Evolutionary conservation across 257 asterid species (phyloP).

Genomic region (Solanum pinnatisectum): DNA sequence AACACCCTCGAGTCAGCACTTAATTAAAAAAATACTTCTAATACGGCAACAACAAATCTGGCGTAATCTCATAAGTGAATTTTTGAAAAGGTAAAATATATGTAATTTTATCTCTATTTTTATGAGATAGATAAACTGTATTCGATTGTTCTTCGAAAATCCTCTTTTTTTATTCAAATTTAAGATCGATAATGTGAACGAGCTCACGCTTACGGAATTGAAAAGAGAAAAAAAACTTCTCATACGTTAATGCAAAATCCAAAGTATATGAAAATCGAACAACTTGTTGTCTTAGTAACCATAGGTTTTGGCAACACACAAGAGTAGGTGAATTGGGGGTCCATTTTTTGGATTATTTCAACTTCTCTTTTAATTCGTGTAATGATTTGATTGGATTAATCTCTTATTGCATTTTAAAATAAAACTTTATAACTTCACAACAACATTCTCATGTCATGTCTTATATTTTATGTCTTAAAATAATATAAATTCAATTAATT

Average conservation of each 20-base stretch:
- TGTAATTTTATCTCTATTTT: no score
- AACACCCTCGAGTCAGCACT: not conserved
- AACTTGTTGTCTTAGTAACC: not conserved
- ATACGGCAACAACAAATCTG: not conserved
- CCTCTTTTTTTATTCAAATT: accelerated
- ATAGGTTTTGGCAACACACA: not conserved
- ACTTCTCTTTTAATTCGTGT: not conserved
- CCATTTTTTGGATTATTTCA: not conserved
- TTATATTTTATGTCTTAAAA: not conserved
- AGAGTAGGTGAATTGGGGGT: not conserved
- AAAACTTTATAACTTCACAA: not conserved
- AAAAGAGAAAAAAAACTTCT: not conserved
- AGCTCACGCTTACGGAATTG: not conserved
- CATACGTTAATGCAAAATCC: not conserved
- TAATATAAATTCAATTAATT: not conserved
- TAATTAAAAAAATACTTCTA: not conserved
- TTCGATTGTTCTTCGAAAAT: accelerated
- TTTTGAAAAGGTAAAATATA: not conserved
- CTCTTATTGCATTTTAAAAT: not conserved
- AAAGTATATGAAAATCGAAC: not conserved
- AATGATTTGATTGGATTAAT: not conserved
- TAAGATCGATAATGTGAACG: not conserved
- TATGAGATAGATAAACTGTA: not conserved
- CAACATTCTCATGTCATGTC: not conserved
- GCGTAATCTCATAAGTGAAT: no score